These are phyloP conservation scores for Colletotrichum higginsianum DNA, from an alignment of 2,329 filamentous ascomycete genomes.

Conservation along the genomic window DNA sequence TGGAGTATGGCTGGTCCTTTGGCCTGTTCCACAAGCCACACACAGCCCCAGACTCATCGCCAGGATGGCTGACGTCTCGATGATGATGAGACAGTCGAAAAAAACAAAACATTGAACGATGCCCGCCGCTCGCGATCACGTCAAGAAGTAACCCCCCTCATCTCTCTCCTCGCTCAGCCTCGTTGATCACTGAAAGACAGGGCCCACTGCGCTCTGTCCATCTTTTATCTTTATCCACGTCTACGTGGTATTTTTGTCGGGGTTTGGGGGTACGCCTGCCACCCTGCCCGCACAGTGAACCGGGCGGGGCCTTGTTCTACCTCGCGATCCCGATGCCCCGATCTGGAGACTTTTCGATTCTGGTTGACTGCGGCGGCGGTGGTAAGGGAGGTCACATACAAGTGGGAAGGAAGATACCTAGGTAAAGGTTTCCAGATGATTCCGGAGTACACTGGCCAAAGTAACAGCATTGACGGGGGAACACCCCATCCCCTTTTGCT, in stretches of 20 bases:
- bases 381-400: background rate
- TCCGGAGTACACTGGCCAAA: slow-evolving; percentile 3
- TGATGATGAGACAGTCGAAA: background rate
- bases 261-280: background rate
- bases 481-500: background rate
- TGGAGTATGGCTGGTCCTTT: slow-evolving; percentile 30
- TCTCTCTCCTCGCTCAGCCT: slow-evolving; percentile 18
- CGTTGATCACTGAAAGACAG: slow-evolving; percentile 9
- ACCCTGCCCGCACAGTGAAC: background rate
- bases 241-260: background rate
- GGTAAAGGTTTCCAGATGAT: slow-evolving; percentile 21
- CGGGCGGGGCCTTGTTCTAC: background rate
- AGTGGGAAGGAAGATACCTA: background rate
- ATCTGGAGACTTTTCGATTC: too few relatives aligned
- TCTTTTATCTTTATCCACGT: background rate
- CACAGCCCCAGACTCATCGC: background rate
- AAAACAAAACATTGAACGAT: too few relatives aligned
- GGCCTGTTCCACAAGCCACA: slow-evolving; percentile 28
- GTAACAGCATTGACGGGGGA: background rate
- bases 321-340: background rate
- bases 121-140: background rate
- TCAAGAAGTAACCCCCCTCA: background rate
- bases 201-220: background rate
- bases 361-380: slow-evolving; percentile 12
- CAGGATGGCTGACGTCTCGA: slow-evolving; percentile 5